Conservation (phyloP, 345 rosid genomes). For the Populus nigra region DNA sequence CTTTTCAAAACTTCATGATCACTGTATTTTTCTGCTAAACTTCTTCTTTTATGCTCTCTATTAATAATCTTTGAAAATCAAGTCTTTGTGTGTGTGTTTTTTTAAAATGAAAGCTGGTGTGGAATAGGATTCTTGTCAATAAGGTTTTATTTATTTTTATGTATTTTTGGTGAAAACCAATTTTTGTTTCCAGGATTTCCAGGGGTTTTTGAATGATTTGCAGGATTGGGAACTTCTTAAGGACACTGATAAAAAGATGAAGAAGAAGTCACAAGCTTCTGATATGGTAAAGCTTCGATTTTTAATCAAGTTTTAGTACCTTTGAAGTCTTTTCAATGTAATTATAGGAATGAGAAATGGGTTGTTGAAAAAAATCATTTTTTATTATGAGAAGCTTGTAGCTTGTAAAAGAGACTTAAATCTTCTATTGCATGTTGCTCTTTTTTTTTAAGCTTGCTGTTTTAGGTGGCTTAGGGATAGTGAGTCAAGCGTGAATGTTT, state of each 20-base stretch:
- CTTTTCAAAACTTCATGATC: not conserved
- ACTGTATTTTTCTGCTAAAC: not conserved
- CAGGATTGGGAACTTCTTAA: conserved; percentile 84
- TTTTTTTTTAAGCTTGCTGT: not conserved
- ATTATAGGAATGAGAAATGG: not conserved
- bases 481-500: not conserved
- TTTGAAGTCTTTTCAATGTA: not conserved
- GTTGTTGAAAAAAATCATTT: not conserved
- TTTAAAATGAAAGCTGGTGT: not conserved
- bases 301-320: not conserved
- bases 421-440: not conserved
- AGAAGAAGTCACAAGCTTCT: conserved; percentile 34
- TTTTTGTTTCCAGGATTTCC: conserved; percentile 60
- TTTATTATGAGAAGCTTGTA: not conserved
- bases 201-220: conserved; percentile 89
- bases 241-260: conserved; percentile 63
- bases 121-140: no score
- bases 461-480: not conserved
- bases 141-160: not conserved
- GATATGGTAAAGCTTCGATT: conserved; percentile 9
- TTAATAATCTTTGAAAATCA: not conserved
- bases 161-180: conserved; percentile 3
- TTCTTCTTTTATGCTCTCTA: not conserved
- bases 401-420: not conserved
- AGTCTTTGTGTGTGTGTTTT: not conserved